These are phyloP conservation scores for Mycena haematopus DNA, from an alignment of 768 basidiomycete species.

Conservation along the genomic window DNA sequence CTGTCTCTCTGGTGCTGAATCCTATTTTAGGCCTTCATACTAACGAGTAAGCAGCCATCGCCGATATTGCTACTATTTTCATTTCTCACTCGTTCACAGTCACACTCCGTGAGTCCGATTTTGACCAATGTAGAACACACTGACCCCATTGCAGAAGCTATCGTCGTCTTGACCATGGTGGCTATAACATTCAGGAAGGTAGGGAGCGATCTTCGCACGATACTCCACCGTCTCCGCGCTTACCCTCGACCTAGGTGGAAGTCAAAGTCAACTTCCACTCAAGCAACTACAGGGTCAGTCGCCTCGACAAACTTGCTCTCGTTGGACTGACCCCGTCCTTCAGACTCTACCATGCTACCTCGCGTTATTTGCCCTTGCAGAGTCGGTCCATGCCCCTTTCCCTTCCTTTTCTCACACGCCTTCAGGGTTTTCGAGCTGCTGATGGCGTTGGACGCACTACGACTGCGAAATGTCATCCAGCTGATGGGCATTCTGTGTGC, in stretches of 20 bases:
- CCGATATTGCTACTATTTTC: constrained; percentile 7
- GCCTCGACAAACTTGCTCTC: constrained; percentile 4
- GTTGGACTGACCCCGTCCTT: constrained; percentile 23
- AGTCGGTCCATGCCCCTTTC: constrained; percentile 51
- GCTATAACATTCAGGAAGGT: constrained; percentile 72
- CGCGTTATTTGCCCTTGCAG: constrained; percentile 81
- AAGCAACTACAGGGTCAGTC: constrained; percentile 59
- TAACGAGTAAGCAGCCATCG: constrained; percentile 58
- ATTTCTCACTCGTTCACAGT: constrained; percentile 42
- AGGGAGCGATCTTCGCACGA: constrained; percentile 30
- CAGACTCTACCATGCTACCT: constrained; percentile 87
- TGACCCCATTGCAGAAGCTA: constrained; percentile 59
- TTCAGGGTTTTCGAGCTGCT: constrained; percentile 77
- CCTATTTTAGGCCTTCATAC: constrained; percentile 57
- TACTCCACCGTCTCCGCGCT: not conserved
- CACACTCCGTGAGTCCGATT: constrained; percentile 60
- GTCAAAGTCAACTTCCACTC: constrained; percentile 48
- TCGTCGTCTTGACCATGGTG: constrained; percentile 78
- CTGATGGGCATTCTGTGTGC: constrained; percentile 73
- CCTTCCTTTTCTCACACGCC: constrained; percentile 3
- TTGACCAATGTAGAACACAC: not conserved
- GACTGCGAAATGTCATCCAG: constrained; percentile 80
- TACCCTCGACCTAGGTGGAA: constrained; percentile 51
- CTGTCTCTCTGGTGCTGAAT: not conserved
- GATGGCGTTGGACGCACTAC: constrained; percentile 85